Evolutionary conservation across 2,329 filamentous ascomycete genomes (phyloP).

Genomic region (Blastomyces emzantsi): DNA sequence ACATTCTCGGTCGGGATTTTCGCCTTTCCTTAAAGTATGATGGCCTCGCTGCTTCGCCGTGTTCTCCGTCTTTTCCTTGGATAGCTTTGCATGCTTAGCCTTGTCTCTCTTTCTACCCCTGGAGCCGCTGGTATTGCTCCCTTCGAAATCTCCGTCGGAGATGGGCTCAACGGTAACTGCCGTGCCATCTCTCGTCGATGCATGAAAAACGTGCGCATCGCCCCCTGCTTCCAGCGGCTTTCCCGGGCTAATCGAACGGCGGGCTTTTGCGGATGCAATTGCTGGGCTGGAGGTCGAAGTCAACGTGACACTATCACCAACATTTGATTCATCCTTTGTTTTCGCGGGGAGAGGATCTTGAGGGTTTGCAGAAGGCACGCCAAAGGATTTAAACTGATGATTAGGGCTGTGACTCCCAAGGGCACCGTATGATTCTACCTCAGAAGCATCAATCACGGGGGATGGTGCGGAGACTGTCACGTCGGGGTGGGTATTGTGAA

Average conservation of each 20-base stretch:
- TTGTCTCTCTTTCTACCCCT: background rate
- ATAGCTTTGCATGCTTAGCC: background rate
- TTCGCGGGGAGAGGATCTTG: background rate
- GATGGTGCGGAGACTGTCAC: background rate
- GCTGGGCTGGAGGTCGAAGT: background rate
- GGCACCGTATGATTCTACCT: background rate
- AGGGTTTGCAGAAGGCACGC: background rate
- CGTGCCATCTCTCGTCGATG: background rate
- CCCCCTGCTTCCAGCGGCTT: background rate
- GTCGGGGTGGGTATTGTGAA: background rate
- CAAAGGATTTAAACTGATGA: background rate
- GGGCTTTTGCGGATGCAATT: background rate
- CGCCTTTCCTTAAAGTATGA: constrained; percentile 1
- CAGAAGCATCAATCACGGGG: background rate
- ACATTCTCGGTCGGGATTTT: constrained; percentile 37
- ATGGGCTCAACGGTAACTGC: background rate
- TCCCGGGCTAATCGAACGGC: background rate
- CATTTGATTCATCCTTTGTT: background rate
- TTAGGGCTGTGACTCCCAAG: background rate
- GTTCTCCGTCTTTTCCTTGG: background rate
- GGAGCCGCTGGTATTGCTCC: background rate
- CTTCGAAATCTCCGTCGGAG: background rate
- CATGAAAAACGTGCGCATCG: background rate
- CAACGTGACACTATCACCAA: background rate
- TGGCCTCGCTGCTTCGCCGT: background rate